Evolutionary conservation across 2,329 filamentous ascomycete species (phyloP).

Genomic region (Penicillium sp.): DNA sequence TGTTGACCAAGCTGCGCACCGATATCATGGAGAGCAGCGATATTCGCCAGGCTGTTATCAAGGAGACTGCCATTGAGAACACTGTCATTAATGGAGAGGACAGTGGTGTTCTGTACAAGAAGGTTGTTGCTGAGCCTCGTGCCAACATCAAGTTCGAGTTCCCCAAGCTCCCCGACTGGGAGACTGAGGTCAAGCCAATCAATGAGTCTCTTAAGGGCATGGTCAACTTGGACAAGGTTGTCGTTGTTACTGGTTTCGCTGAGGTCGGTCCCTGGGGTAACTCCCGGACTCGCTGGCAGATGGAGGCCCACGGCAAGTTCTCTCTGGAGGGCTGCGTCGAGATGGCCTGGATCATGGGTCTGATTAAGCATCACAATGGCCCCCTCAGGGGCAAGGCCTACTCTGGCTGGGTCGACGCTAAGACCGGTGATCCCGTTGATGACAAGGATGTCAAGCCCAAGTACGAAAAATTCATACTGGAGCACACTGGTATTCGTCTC

Average conservation of each 20-base stretch:
- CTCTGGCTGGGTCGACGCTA: conserved; percentile 92
- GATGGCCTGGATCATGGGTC: conserved; percentile 99
- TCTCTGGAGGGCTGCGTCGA: conserved; percentile 97
- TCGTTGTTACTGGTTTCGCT: conserved; percentile 94
- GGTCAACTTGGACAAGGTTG: conserved; percentile 97
- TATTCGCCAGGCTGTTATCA: conserved; percentile 87
- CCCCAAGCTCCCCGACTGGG: conserved; percentile 86
- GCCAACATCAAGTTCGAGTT: conserved; percentile 99
- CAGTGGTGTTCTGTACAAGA: conserved; percentile 90
- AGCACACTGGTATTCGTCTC: conserved; percentile 94
- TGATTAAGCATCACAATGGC: conserved; percentile 98
- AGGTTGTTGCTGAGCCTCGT: conserved; percentile 86
- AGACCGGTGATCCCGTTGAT: conserved; percentile 91
- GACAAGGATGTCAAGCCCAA: conserved; percentile 98
- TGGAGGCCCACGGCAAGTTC: conserved; percentile 96
- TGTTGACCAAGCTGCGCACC: conserved; percentile 90
- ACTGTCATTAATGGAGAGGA: conserved; percentile 94
- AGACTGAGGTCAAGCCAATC: conserved; percentile 83
- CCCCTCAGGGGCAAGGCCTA: conserved; percentile 94
- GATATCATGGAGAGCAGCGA: conserved; percentile 95
- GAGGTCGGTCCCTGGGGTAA: conserved; percentile 90
- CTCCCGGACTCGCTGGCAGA: conserved; percentile 96
- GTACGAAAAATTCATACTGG: conserved; percentile 94
- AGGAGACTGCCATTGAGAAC: conserved; percentile 95
- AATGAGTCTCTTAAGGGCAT: conserved; percentile 90